Percentiles rank a stretch among this genome's conserved stretches.
phyloP scores from a whole-genome alignment of 139 green algal genomes.

The Mychonastes homosphaera region DNA sequence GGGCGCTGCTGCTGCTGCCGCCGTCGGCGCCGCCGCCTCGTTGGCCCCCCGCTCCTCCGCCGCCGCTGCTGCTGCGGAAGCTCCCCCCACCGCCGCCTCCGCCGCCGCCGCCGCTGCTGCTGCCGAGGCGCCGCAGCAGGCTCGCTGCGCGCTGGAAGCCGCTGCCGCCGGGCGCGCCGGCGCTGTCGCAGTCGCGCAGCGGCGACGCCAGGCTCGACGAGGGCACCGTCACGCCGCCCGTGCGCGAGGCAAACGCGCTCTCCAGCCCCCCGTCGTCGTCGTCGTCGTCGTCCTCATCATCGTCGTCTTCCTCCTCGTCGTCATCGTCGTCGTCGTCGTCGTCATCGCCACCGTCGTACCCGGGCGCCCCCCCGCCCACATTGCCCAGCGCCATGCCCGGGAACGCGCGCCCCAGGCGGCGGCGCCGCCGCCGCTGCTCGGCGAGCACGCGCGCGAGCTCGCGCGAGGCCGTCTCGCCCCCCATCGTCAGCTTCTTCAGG shows the following conservation, averaged over 20 bases:
- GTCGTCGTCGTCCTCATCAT: neutral
- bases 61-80: neutral
- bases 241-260: too few species aligned
- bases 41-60: neutral
- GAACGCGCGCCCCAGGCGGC: too few species aligned
- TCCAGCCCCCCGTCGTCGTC: neutral
- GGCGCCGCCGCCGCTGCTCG: too few species aligned
- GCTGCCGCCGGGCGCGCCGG: neutral
- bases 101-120: neutral
- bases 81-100: neutral
- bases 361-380: too few species aligned
- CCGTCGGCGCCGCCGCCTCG: conserved; percentile 1
- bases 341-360: too few species aligned
- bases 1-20: conserved; percentile 4
- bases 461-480: neutral
- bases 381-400: too few species aligned
- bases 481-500: neutral
- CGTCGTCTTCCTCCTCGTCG: too few species aligned
- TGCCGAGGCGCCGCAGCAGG: neutral
- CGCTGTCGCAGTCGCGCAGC: neutral
- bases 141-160: neutral
- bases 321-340: too few species aligned
- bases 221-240: neutral
- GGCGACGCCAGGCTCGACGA: neutral
- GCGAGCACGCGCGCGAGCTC: too few species aligned